Base-by-base conservation (phyloP, 2,329 filamentous ascomycete genomes). In the Trichoderma sp. region DNA sequence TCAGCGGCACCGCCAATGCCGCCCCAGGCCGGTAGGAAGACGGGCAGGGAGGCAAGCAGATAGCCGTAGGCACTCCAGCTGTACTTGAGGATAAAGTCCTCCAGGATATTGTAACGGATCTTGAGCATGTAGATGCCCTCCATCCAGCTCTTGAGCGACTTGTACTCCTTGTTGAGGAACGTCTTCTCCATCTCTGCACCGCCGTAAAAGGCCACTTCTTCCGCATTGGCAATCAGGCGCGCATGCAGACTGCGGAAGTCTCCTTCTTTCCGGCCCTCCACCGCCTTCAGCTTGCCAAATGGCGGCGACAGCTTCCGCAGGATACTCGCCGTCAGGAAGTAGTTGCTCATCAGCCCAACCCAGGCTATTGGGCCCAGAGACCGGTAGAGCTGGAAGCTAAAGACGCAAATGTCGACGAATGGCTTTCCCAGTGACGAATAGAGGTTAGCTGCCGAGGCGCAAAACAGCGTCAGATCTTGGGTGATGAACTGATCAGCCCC, bases 51-150 rank as follows among this genome's bases (percentile, higher is more conserved):
- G 1, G 94, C 95, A 64, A 99, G 84, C 43, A 98, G 84, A 73
- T 99, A 99, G 43, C 95, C 95, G 74, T 97, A 97, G 0, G 95
- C 95, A 68, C 93, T 98, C 95, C 95, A 99, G 69, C 92, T 95
- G 75, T 99, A 99, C 76, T 99, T 99, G 66, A 99, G 81, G 56
- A 99, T 92, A 73, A 99, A 97, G 75, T 99, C 95, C 75, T 99
- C 95, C 0, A 99, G 87, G 81, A 99, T 99, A 75, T 98, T 99
- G 81, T 99, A 99, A 17, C 93, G 89, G 69, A 99, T 97, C 78
- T 97, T 97, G 69, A 98, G 88, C 77, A 93, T 93, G 78, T 99
- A 99, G 69, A 99, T 97, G 51, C 92, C 90, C 76, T 99, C 95
- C 94, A 99, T 98, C 91, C 93, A 97, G 68, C 87, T 89, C 77